Conservation (phyloP, 179 eudicot genomes). For the Heliamphora pulchella region DNA sequence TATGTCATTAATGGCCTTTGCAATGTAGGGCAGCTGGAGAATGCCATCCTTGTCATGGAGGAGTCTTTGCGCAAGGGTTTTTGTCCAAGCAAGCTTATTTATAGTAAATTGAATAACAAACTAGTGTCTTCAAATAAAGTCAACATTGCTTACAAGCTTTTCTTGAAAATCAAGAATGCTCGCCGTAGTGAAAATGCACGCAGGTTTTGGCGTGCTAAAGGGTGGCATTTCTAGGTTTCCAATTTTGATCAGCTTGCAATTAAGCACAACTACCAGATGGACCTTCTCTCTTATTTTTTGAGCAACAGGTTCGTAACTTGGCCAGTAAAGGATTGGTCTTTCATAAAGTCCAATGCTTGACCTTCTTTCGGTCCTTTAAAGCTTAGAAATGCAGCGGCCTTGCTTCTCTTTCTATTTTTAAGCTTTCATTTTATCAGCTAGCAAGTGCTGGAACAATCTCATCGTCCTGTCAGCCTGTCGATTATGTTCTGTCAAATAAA, state of each 20-base stretch:
- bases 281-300: background rate
- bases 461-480: background rate
- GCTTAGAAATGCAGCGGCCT: background rate
- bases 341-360: background rate
- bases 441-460: background rate
- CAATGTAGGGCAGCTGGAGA: constrained; percentile 81
- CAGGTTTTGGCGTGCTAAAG: constrained; percentile 70
- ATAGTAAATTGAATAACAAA: constrained; percentile 62
- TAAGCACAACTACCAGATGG: background rate
- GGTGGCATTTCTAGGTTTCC: constrained; percentile 74
- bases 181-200: constrained; percentile 60
- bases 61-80: constrained; percentile 70
- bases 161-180: constrained; percentile 56
- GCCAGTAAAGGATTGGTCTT: background rate
- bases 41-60: constrained; percentile 70
- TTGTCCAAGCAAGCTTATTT: constrained; percentile 72
- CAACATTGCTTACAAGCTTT: constrained; percentile 67
- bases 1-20: constrained; percentile 72
- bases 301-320: background rate
- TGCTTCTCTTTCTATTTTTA: background rate
- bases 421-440: constrained; percentile 1
- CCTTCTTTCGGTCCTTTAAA: background rate
- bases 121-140: constrained; percentile 55
- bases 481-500: background rate
- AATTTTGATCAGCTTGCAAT: background rate